Evolutionary conservation across 2,329 filamentous ascomycete species (phyloP), one percentile per base, ranked within the genome.

Genomic region (Colletotrichum sidae): DNA sequence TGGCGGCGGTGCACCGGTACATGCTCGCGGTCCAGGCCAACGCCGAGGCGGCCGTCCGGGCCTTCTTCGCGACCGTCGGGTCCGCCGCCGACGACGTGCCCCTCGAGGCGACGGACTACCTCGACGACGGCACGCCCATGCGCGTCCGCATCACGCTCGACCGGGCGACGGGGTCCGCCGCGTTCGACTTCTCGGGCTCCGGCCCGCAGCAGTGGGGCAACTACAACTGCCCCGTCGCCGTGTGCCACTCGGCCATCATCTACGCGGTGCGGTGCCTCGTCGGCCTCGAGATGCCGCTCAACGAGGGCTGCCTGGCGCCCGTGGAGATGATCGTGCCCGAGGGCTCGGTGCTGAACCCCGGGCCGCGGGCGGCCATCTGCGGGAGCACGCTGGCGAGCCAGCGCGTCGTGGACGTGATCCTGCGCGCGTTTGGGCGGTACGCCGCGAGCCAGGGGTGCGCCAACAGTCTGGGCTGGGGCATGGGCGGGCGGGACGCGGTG

Each of bases 371-470:
- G 2, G 78, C 77, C 1, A 73, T 78, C 52, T 75, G 74, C 39
- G 91, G 91, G n/a, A 93, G 92, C 71, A 90, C 93, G 1, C 68
- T 77, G 5, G 75, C 75, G 4, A 74, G 71, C 10, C 75, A 78
- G 67, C 72, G 76, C 8, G 72, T 78, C 2, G 73, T 75, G 5
- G 76, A 78, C 38, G 67, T 74, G 0, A 74, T 78, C n/a, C 67
- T 79, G 8, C 67, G 70, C 1, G 74, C 73, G 2, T 77, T 77
- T 33, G 65, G 69, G 25, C 54, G 64, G 0, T 66, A 67, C 8
- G 71, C 69, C 1, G 75, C 74, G 2, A 69, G 64, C 47, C 75
- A 77, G 49, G 76, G 76, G 0, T 77, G 75, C 55, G 71, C 72
- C 5, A 78, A 72, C 67, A 74, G 72, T 35, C 71, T 78, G 38